phyloP scores from a whole-genome alignment of 306 rosid species.

The Malus sieversii region DNA sequence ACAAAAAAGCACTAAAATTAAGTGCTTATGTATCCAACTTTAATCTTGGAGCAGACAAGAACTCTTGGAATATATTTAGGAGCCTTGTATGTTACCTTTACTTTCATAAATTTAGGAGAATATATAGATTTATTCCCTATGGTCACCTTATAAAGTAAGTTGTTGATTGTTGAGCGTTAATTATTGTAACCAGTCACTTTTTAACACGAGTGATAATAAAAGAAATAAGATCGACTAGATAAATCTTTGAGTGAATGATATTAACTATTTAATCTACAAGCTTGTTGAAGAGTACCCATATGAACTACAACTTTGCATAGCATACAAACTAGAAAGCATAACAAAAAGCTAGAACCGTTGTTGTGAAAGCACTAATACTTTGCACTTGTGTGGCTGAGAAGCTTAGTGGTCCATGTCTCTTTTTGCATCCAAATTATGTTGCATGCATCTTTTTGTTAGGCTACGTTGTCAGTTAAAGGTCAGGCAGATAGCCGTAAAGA shows the following conservation, averaged over 20 bases:
- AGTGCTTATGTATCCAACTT: background rate
- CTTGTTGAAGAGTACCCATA: background rate
- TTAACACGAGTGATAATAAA: background rate
- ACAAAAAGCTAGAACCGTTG: background rate
- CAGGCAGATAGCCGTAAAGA: constrained; percentile 35
- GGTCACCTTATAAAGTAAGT: too few species aligned
- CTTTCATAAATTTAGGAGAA: background rate
- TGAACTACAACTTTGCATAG: background rate
- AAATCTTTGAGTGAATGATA: background rate
- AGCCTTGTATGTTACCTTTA: background rate
- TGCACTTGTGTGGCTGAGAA: background rate
- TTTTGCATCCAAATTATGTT: background rate
- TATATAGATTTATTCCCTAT: background rate
- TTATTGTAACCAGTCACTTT: background rate
- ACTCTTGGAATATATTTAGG: background rate
- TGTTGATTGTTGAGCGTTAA: too few species aligned
- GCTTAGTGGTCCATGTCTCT: background rate
- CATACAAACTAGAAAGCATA: background rate
- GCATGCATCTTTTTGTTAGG: constrained; percentile 9
- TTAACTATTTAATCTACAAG: background rate
- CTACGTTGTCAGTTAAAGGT: constrained; percentile 36
- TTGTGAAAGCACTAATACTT: background rate
- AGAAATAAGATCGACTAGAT: background rate
- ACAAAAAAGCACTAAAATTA: background rate
- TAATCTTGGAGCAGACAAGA: background rate